Conservation (phyloP, 108 stramenopile genomes). For the Tribonema minus region DNA sequence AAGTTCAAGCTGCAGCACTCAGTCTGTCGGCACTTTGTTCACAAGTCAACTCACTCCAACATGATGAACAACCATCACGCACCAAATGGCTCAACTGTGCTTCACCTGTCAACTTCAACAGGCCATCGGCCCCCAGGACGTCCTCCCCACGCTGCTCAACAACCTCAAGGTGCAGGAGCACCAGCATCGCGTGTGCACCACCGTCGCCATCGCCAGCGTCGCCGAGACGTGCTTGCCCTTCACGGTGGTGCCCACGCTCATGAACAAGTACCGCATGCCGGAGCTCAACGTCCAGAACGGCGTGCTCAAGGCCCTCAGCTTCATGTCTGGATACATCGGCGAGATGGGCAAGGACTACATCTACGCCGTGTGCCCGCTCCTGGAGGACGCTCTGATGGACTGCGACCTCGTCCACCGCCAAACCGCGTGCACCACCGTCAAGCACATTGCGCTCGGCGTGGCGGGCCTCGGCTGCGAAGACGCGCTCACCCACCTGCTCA, state of each 20-base stretch:
- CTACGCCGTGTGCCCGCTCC: constrained; percentile 89
- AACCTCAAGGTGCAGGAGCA: constrained; percentile 98
- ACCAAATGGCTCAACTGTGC: no score
- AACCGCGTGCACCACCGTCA: constrained; percentile 91
- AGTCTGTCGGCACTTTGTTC: no score
- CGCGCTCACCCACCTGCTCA: constrained; percentile 87
- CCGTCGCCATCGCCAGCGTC: constrained; percentile 97
- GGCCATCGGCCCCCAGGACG: constrained; percentile 98
- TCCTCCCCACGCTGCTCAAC: constrained; percentile 92
- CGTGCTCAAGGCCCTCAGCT: constrained; percentile 95
- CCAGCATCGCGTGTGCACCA: constrained; percentile 97
- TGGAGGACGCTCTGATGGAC: constrained; percentile 98
- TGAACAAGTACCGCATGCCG: constrained; percentile 98
- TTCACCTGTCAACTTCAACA: no score
- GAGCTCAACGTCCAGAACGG: constrained; percentile 99
- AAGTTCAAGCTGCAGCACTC: no score
- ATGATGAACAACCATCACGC: no score
- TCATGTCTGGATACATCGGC: constrained; percentile 99
- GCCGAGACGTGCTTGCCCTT: constrained; percentile 98
- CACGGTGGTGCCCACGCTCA: constrained; percentile 95
- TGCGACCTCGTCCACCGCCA: constrained; percentile 97
- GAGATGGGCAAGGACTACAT: constrained; percentile 98
- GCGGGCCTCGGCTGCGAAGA: constrained; percentile 95
- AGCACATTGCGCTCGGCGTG: constrained; percentile 93
- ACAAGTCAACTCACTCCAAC: no score